phyloP scores from a whole-genome alignment of 2,329 filamentous ascomycete genomes.

The Penicillium sp. region DNA sequence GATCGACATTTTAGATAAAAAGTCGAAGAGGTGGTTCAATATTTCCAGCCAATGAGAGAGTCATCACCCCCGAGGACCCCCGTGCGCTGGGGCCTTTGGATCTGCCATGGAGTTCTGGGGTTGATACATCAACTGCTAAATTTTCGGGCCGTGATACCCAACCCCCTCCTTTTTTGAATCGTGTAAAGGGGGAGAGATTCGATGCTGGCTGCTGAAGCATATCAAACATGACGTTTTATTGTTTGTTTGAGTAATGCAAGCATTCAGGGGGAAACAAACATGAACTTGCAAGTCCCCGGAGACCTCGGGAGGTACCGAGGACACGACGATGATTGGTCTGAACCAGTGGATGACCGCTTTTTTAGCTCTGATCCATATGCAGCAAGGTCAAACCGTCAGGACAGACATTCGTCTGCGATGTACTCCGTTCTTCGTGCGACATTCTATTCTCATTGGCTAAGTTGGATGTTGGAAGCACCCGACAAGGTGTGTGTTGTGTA shows the following conservation, averaged over 20 bases:
- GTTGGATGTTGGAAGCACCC: background rate
- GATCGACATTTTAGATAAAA: conserved; percentile 1
- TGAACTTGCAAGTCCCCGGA: conserved; percentile 1
- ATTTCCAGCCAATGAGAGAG: background rate
- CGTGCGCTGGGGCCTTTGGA: conserved; percentile 13
- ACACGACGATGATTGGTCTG: conserved; percentile 7
- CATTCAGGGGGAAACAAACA: background rate
- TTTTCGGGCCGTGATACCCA: background rate
- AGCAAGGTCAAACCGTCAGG: conserved; percentile 6
- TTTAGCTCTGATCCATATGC: conserved; percentile 9
- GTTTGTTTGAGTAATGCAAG: background rate
- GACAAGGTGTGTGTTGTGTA: no score
- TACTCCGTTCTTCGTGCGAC: no score
- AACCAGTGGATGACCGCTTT: conserved; percentile 1
- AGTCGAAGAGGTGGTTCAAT: background rate
- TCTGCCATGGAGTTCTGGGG: conserved; percentile 10
- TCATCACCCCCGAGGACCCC: conserved; percentile 9
- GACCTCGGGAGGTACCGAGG: conserved; percentile 15
- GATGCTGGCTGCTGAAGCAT: background rate
- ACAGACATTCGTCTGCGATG: background rate
- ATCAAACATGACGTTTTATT: background rate
- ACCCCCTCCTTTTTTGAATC: background rate
- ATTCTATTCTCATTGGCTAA: conserved; percentile 1
- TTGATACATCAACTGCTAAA: conserved; percentile 25
- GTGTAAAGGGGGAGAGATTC: background rate